Conservation (phyloP, 1,284 basidiomycete species). For the Trichosporon coremiiforme region DNA sequence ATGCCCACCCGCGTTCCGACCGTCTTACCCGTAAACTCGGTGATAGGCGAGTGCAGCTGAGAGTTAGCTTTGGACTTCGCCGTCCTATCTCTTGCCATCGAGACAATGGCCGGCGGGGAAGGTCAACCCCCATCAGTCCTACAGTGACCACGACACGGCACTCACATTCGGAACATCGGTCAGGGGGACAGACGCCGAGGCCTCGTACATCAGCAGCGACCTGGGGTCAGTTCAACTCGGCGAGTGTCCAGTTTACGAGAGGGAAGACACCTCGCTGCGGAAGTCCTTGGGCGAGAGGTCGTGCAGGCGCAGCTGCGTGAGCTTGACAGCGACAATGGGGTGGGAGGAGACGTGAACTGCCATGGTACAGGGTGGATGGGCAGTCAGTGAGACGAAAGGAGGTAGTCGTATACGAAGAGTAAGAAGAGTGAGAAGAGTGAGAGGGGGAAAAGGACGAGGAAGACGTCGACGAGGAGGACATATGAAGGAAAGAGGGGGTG, state of each 20-base stretch:
- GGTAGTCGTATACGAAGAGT: not conserved
- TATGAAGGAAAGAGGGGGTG: not conserved
- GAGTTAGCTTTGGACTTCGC: conserved; percentile 36
- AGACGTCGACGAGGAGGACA: not conserved
- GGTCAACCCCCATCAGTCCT: too few relatives aligned
- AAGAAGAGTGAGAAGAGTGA: not conserved
- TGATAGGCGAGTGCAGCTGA: conserved; percentile 55
- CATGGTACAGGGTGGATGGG: conserved; percentile 1
- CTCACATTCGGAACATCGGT: conserved; percentile 47
- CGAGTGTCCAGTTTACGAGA: not conserved
- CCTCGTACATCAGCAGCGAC: conserved; percentile 50
- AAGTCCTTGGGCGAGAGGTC: conserved; percentile 52
- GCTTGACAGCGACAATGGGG: conserved; percentile 48
- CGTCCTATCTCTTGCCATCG: too few relatives aligned
- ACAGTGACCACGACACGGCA: not conserved
- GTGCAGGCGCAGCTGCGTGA: conserved; percentile 50
- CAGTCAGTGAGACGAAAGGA: too few relatives aligned
- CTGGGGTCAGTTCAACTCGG: conserved; percentile 27
- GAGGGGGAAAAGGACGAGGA: not conserved
- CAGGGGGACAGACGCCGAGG: conserved; percentile 39
- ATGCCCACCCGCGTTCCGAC: conserved; percentile 70
- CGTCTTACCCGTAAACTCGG: conserved; percentile 55
- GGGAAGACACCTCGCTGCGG: conserved; percentile 27
- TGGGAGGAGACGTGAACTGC: conserved; percentile 43
- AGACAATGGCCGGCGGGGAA: not conserved